phyloP scores from a whole-genome alignment of 257 asterid genomes.

The Paraleonurus japonicus region DNA sequence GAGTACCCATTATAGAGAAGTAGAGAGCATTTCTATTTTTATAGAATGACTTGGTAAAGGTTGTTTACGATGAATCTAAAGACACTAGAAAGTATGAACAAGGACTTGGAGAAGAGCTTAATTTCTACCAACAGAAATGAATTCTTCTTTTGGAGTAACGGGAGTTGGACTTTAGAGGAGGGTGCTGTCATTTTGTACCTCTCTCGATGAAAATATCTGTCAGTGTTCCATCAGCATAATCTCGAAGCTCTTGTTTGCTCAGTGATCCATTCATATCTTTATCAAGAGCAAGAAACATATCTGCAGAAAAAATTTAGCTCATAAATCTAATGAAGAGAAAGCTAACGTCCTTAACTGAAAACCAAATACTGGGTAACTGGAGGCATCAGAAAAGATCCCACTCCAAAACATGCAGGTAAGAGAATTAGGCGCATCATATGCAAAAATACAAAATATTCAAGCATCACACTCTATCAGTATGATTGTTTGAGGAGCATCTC shows the following conservation, averaged over 20 bases:
- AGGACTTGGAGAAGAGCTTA: neutral
- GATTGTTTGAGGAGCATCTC: slow-evolving; percentile 14
- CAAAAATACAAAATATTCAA: neutral
- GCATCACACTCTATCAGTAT: neutral
- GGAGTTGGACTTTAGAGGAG: neutral
- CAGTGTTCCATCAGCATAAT: slow-evolving; percentile 96
- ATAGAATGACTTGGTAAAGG: neutral
- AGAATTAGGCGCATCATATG: neutral
- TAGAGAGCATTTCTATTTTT: neutral
- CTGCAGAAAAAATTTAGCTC: slow-evolving; percentile 44
- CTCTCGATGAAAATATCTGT: slow-evolving; percentile 97
- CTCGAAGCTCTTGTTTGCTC: slow-evolving; percentile 95
- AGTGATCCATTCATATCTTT: slow-evolving; percentile 94
- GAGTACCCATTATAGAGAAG: neutral
- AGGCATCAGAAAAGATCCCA: neutral
- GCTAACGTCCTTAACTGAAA: neutral
- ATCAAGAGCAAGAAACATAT: slow-evolving; percentile 98
- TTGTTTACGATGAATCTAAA: neutral
- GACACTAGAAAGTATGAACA: neutral
- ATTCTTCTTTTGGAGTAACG: neutral
- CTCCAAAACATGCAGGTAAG: slow-evolving; percentile 17
- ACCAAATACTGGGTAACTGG: neutral
- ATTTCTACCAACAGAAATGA: neutral
- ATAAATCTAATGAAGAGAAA: slow-evolving; percentile 15
- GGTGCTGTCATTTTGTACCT: slow-evolving; percentile 44